Base-by-base conservation (phyloP, 176 grass and related monocot genomes). In the Triticum monococcum region DNA sequence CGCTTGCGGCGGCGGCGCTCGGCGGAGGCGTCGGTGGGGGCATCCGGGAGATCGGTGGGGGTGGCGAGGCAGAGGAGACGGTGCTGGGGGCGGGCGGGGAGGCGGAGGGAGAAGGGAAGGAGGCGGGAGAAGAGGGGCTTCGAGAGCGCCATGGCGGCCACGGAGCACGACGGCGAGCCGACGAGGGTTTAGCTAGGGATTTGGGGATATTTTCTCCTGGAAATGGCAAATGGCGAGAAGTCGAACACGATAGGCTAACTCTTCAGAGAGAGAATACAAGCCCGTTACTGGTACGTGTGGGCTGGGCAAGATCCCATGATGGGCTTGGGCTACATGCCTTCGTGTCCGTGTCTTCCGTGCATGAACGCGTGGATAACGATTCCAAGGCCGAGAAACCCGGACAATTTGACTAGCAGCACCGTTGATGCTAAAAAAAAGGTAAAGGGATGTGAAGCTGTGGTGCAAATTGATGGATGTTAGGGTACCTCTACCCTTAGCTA, bases 1-100 rank as follows among this genome's bases (percentile, higher is more conserved):
- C 92, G 92, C 77, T 93, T 93, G 40, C 89, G 92, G 64, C 80
- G 89, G 61, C 89, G 92, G 86, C 89, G 92, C 76, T 91, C 89
- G 23, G 84, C 89, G 61, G 89, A 72, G 16, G 72, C 84, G 63
- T 87, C 89, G 40, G 77, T 77, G 12, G 86, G 89, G 52, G 66
- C 73, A 66, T 83, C 62, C 5, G 60, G 63, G 18, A 71, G 72
- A 56, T 77, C 81, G 74, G 35, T 50, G 9, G 48, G 28, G 25
- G 75, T 35, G 38, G 79, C 17, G 43, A 89, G 64, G 80, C 88
- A 84, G 85, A 90, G 83, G 79, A 86, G 69, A 32, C 85, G 82
- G 63, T 50, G 72, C 5, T 87, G 80, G 68, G 90, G 57, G 5
- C 70, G 77, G 67, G 89, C 68, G 48, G 92, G 88, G 64, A 91